Percentiles rank a stretch among this genome's conserved stretches.
phyloP scores from a whole-genome alignment of 164 flowering plant species.

The Protea cynaroides region DNA sequence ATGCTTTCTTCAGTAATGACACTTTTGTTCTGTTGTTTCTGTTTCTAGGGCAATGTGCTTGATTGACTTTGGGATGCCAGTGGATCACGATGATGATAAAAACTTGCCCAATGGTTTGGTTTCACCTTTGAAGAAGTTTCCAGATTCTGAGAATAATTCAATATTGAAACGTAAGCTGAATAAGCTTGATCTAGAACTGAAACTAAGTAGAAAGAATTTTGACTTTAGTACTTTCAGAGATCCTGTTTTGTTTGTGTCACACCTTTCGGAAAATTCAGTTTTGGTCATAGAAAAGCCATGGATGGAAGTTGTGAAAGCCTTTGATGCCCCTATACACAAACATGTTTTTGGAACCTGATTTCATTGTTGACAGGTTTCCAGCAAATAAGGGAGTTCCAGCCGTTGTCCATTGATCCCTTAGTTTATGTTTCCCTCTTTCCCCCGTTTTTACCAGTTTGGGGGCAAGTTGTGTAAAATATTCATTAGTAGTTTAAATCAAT shows the following conservation, averaged over 20 bases:
- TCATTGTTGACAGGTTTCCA: not conserved
- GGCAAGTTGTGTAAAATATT: conserved; percentile 44
- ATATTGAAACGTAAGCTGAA: conserved; percentile 47
- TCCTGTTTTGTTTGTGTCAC: conserved; percentile 75
- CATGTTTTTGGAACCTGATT: conserved; percentile 75
- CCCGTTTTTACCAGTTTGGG: conserved; percentile 1
- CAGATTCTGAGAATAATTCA: conserved; percentile 21
- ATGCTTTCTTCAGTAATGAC: not conserved
- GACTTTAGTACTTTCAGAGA: conserved; percentile 52
- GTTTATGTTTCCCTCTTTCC: not conserved
- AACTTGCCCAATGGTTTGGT: conserved; percentile 27
- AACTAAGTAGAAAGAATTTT: conserved; percentile 47
- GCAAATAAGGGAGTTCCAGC: not conserved
- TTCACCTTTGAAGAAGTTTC: conserved; percentile 24
- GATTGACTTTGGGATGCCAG: conserved; percentile 76
- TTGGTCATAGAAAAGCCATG: conserved; percentile 91
- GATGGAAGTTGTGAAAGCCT: conserved; percentile 63
- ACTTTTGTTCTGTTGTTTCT: not conserved
- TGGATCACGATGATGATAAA: conserved; percentile 42
- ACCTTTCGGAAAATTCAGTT: conserved; percentile 55
- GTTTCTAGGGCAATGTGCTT: conserved; percentile 78
- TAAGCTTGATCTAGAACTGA: conserved; percentile 25
- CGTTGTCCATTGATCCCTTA: conserved; percentile 11
- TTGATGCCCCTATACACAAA: conserved; percentile 93
- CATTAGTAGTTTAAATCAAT: conserved; percentile 18